Base-by-base conservation (phyloP, 2,329 filamentous ascomycete genomes). In the Fusarium poae region DNA sequence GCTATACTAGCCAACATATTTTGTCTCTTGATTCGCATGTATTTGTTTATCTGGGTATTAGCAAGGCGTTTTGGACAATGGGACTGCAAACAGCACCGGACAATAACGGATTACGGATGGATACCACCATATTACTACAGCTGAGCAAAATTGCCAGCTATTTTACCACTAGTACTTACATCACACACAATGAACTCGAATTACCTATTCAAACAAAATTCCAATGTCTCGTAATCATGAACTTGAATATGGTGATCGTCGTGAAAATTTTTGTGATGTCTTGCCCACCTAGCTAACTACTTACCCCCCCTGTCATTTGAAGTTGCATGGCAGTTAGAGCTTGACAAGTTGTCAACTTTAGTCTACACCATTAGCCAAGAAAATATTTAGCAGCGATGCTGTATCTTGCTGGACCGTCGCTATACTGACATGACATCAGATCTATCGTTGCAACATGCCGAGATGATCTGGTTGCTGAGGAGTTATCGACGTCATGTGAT, bases 51-150 rank as follows among this genome's bases (percentile, higher is more conserved):
- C 40, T 71, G 42, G 21, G 35, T 60, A 60, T 65, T 50, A 70
- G 67, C 67, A 68, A 52, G 67, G 67, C 67, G 67, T 68, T 70
- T 30, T 51, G 63, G 60, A 53, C 49, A 68, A 56, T n/a, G 21
- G 50, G 21, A 54, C 20, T 30, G 52, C 30, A 64, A 51, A 52
- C 18, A 43, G 52, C 46, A 65, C 51, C 34, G 42, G 59, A 50
- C 57, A 61, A 69, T 48, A 51, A 69, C 34, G 53, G 57, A 70
- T 55, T 58, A 46, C 46, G 53, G 51, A 69, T 69, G 53, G 51
- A 69, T 69, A 69, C 57, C 66, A 62, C 40, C 32, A 51, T 57
- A 45, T 57, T 48, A 56, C 52, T 35, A 51, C 23, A 54, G 67
- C 67, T 67, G 57, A 63, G 52, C 43, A 46, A 29, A 27, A 48